A percentile compares a stretch with the other conserved stretches of the same genome.
phyloP scores from a whole-genome alignment of 495 filamentous ascomycete species.

The Aspergillus cavernicola region DNA sequence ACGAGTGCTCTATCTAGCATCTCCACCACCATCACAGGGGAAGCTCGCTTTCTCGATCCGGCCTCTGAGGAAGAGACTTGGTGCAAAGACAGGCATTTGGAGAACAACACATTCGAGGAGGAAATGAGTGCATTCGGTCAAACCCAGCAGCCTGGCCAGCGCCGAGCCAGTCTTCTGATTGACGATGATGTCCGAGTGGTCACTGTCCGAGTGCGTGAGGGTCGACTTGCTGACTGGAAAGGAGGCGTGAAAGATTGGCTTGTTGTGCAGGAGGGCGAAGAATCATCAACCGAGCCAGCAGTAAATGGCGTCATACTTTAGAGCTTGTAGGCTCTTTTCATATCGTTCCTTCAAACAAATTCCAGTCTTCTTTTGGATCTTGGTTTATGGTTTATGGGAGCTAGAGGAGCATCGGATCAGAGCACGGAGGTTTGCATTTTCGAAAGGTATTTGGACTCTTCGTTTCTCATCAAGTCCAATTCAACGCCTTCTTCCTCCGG shows the following conservation, averaged over 20 bases:
- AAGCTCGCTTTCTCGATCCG: slow-evolving; percentile 63
- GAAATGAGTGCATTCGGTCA: slow-evolving; percentile 46
- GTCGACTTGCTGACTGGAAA: slow-evolving; percentile 79
- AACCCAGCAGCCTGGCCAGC: slow-evolving; percentile 28
- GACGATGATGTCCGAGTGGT: slow-evolving; percentile 70
- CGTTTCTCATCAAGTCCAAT: too few species aligned
- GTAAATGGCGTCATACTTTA: slow-evolving; percentile 36
- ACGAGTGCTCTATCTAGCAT: slow-evolving; percentile 84
- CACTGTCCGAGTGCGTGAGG: slow-evolving; percentile 68
- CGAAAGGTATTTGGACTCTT: too few species aligned
- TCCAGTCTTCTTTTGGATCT: background rate
- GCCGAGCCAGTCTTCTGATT: slow-evolving; percentile 54
- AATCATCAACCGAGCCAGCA: slow-evolving; percentile 18
- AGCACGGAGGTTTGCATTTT: background rate
- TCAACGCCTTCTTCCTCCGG: too few species aligned
- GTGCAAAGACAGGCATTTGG: slow-evolving; percentile 76
- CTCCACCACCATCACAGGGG: slow-evolving; percentile 86
- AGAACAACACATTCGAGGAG: slow-evolving; percentile 81
- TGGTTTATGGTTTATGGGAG: background rate
- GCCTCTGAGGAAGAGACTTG: slow-evolving; percentile 77
- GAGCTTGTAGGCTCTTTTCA: background rate
- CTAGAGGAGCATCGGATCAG: background rate
- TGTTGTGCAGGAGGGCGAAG: slow-evolving; percentile 40
- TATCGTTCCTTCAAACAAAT: background rate
- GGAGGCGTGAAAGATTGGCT: slow-evolving; percentile 71